Conservation (phyloP, 2,329 filamentous ascomycete species). For the Colletotrichum euphorbiae region DNA sequence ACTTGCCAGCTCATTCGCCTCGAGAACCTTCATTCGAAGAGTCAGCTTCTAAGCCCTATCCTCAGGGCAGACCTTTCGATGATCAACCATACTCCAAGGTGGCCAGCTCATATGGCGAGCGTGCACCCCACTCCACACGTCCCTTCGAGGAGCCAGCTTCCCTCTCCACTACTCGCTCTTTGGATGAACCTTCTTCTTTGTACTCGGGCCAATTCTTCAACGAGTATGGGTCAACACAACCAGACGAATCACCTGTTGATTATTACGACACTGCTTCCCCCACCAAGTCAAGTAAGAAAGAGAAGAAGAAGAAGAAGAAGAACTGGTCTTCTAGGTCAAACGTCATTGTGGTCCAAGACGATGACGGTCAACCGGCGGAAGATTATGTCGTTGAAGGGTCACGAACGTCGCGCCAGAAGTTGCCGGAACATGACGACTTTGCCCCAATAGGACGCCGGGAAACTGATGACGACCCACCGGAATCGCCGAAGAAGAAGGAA, state of each 20-base stretch:
- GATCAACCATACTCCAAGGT: not conserved
- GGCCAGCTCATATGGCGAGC: not conserved
- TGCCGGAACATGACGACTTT: slow-evolving; percentile 27
- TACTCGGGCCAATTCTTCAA: not conserved
- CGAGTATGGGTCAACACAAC: not conserved
- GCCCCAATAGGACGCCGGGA: slow-evolving; percentile 40
- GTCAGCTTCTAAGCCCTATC: not conserved
- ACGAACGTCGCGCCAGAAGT: not conserved
- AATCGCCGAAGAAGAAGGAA: slow-evolving; percentile 48
- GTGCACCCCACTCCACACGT: not conserved
- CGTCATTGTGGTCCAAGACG: slow-evolving; percentile 45
- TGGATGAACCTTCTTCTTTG: slow-evolving; percentile 5
- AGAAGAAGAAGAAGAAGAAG: slow-evolving; percentile 54
- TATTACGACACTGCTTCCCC: slow-evolving; percentile 43
- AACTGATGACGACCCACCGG: slow-evolving; percentile 44
- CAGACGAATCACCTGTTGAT: not conserved
- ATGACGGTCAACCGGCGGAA: slow-evolving; percentile 37
- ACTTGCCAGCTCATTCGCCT: slow-evolving; percentile 8
- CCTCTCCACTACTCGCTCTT: not conserved
- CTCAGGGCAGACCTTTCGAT: not conserved
- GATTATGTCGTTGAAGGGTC: slow-evolving; percentile 5
- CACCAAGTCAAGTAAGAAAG: slow-evolving; percentile 48
- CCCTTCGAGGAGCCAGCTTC: not conserved
- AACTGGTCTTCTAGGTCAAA: slow-evolving; percentile 51
- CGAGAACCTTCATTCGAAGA: slow-evolving; percentile 3